Conservation (phyloP, 768 basidiomycete species). For the Macrocybe gigantea region DNA sequence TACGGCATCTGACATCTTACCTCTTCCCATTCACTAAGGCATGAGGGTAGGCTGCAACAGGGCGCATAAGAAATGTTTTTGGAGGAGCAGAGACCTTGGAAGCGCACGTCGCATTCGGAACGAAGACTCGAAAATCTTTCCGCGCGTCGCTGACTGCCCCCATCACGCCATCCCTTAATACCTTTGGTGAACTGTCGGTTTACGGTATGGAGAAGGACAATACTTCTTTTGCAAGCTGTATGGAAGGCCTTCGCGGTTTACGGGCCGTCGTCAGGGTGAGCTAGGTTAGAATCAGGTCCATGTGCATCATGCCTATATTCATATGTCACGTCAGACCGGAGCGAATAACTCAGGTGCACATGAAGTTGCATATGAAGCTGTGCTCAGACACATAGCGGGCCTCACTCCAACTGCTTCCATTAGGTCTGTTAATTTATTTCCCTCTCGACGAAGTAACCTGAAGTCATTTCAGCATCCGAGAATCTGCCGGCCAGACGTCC, state of each 20-base stretch:
- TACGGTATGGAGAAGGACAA: constrained; percentile 81
- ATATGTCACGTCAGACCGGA: constrained; percentile 26
- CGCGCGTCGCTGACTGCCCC: constrained; percentile 64
- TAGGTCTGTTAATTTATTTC: constrained; percentile 42
- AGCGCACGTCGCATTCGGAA: constrained; percentile 78
- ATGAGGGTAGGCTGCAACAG: constrained; percentile 60
- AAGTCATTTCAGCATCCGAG: constrained; percentile 56
- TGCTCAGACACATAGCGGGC: constrained; percentile 67
- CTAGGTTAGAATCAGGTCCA: constrained; percentile 36
- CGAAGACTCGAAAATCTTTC: constrained; percentile 81
- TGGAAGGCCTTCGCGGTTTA: constrained; percentile 57
- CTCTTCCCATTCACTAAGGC: background rate
- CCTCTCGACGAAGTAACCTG: constrained; percentile 2
- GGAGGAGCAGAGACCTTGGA: constrained; percentile 89
- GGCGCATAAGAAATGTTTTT: constrained; percentile 79
- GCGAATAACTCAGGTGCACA: constrained; percentile 43
- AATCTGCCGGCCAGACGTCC: constrained; percentile 70
- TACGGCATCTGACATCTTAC: constrained; percentile 32
- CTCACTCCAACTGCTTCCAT: constrained; percentile 75
- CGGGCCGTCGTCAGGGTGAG: constrained; percentile 74
- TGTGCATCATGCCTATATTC: constrained; percentile 13
- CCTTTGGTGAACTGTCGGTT: constrained; percentile 62
- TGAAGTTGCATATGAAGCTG: constrained; percentile 81
- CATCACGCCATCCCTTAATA: constrained; percentile 52
- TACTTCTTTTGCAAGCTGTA: constrained; percentile 67